Evolutionary conservation across 352 stramenopile species (phyloP).

Genomic region (Peronosclerospora sorghi): DNA sequence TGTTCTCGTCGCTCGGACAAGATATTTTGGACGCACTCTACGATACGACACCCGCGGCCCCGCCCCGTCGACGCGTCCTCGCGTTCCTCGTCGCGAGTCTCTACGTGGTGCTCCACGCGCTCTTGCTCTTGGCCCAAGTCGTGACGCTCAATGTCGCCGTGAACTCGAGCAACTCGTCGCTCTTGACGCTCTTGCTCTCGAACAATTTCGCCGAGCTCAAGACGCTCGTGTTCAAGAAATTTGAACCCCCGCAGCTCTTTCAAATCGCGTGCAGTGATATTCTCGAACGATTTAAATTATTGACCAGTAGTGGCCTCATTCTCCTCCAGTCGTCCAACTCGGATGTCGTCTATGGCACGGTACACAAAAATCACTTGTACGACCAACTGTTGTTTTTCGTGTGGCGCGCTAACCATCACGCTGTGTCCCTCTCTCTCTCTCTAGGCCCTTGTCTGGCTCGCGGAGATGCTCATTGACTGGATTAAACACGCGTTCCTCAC

Average conservation of each 20-base stretch:
- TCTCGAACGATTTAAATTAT: constrained; percentile 96
- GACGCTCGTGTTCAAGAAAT: constrained; percentile 96
- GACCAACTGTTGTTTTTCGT: no score
- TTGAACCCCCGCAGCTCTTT: constrained; percentile 93
- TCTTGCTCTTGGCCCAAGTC: constrained; percentile 94
- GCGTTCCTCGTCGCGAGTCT: constrained; percentile 68
- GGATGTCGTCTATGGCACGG: constrained; percentile 66
- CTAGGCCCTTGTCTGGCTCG: constrained; percentile 82
- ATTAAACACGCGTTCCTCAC: constrained; percentile 99
- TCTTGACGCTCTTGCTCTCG: constrained; percentile 91
- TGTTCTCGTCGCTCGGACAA: constrained; percentile 94
- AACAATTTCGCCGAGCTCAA: constrained; percentile 99
- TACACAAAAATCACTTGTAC: no score
- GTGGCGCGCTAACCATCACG: no score
- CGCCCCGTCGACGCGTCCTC: constrained; percentile 60
- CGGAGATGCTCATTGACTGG: constrained; percentile 95
- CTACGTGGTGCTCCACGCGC: constrained; percentile 85
- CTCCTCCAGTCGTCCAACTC: constrained; percentile 80
- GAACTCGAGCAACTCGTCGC: constrained; percentile 89
- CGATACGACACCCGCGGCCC: no score
- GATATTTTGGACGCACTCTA: constrained; percentile 95
- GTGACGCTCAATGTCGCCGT: constrained; percentile 96
- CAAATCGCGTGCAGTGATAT: constrained; percentile 96
- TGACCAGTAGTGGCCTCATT: constrained; percentile 93
- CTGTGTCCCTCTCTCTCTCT: not conserved